phyloP scores from a whole-genome alignment of 31 red algal genomes.

The Endocladia muricata region DNA sequence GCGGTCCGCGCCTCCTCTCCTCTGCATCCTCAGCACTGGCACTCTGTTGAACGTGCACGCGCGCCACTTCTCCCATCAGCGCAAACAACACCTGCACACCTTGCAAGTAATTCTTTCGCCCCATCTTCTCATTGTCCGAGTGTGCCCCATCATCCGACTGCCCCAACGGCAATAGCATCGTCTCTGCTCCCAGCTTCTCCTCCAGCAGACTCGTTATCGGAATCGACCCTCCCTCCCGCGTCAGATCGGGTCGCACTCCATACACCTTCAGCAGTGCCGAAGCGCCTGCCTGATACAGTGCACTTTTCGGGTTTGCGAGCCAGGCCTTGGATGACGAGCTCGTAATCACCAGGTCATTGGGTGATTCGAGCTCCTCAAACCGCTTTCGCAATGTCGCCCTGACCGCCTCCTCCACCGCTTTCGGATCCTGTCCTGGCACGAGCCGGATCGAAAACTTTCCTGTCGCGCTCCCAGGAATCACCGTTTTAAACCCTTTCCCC shows the following conservation, averaged over 20 bases:
- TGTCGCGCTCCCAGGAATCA: conserved; percentile 52
- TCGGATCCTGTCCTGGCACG: conserved; percentile 48
- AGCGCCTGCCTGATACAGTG: conserved; percentile 54
- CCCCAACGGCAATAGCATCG: conserved; percentile 68
- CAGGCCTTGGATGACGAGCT: conserved; percentile 37
- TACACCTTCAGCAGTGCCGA: conserved; percentile 72
- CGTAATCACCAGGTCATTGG: conserved; percentile 45
- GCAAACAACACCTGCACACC: conserved; percentile 65
- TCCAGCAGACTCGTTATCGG: conserved; percentile 60
- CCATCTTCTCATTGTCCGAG: conserved; percentile 75
- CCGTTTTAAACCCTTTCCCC: conserved; percentile 52
- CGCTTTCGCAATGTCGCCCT: conserved; percentile 19
- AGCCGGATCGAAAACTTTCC: conserved; percentile 71
- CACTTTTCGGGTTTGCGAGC: conserved; percentile 46
- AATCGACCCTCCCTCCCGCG: conserved; percentile 71
- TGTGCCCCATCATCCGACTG: conserved; percentile 66
- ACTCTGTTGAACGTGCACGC: conserved; percentile 6
- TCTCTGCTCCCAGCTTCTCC: conserved; percentile 50
- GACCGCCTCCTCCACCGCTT: conserved; percentile 38
- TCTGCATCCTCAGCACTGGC: background rate
- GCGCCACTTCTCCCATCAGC: conserved; percentile 51
- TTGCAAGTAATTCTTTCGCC: conserved; percentile 59
- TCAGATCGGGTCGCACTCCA: conserved; percentile 71
- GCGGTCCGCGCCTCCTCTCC: conserved; percentile 8
- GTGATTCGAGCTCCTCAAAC: conserved; percentile 39